Percentiles rank a stretch among this genome's conserved stretches.
Evolutionary conservation across 345 rosid species (phyloP).

Genomic region (Pistacia vera): DNA sequence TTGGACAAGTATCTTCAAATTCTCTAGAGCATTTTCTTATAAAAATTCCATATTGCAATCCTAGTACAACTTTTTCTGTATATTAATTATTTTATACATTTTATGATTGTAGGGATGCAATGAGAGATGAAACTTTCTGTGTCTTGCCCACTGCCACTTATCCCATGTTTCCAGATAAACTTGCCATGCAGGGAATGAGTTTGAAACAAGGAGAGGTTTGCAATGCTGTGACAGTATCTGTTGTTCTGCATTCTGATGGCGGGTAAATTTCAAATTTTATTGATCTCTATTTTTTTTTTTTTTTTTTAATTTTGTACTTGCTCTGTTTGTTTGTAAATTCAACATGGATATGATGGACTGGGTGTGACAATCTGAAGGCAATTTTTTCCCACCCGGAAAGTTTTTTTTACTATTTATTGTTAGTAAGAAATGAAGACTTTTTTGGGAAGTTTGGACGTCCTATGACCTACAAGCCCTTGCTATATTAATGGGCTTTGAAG

Average conservation of each 20-base stretch:
- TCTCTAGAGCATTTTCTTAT: background rate
- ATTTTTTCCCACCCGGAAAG: background rate
- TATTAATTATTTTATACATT: conserved; percentile 14
- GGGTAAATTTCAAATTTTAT: conserved; percentile 50
- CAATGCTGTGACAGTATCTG: conserved; percentile 86
- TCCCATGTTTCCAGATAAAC: conserved; percentile 97
- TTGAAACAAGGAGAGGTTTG: conserved; percentile 90
- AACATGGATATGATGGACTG: background rate
- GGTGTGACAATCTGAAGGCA: background rate
- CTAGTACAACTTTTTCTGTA: background rate
- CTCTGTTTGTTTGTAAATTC: background rate
- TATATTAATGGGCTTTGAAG: conserved; percentile 3
- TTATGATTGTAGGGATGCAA: conserved; percentile 67
- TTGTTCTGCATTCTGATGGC: conserved; percentile 80
- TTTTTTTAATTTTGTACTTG: background rate
- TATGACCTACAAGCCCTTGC: background rate
- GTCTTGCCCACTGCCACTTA: conserved; percentile 91
- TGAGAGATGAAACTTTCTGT: conserved; percentile 91
- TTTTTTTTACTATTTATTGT: background rate
- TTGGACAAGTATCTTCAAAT: conserved; percentile 65
- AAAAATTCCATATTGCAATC: conserved; percentile 4
- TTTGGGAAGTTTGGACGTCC: conserved; percentile 7
- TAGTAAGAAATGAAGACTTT: background rate
- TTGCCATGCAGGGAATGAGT: conserved; percentile 98
- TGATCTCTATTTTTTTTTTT: background rate